Conservation (phyloP, 345 rosid species). For the Gossypium arboreum region DNA sequence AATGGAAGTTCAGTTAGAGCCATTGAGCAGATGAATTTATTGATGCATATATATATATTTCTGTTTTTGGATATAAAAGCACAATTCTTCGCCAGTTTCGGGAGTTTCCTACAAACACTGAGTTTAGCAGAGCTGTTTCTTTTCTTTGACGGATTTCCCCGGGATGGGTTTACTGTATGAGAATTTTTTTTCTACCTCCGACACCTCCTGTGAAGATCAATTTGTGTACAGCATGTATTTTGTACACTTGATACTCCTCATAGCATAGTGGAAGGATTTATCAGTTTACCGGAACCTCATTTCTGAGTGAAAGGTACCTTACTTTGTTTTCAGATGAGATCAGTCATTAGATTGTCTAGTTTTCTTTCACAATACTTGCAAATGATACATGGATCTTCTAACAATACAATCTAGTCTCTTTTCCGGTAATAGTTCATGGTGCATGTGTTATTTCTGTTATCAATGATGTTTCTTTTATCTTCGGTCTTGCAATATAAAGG, state of each 20-base stretch:
- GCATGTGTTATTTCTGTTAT: neutral
- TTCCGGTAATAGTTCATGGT: neutral
- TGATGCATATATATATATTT: neutral
- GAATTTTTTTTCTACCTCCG: neutral
- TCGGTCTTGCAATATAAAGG: too few species aligned
- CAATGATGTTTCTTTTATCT: neutral
- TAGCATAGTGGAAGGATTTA: conserved; percentile 26
- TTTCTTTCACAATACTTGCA: neutral
- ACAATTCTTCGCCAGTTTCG: conserved; percentile 21
- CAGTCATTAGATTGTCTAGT: conserved; percentile 9
- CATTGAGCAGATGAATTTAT: conserved; percentile 53
- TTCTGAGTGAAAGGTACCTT: neutral
- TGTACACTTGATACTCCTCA: conserved; percentile 36
- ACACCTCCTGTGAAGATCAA: conserved; percentile 17
- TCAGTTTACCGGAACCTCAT: conserved; percentile 12
- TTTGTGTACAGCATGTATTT: conserved; percentile 23
- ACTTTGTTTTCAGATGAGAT: neutral
- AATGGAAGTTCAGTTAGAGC: conserved; percentile 93
- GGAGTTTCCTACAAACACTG: conserved; percentile 2
- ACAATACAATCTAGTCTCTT: conserved; percentile 7
- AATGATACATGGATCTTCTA: conserved; percentile 4
- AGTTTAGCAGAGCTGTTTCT: conserved; percentile 16
- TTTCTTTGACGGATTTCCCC: conserved; percentile 17
- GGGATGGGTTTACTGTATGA: neutral
- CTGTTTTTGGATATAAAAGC: conserved; percentile 9